Evolutionary conservation across 2,329 filamentous ascomycete species (phyloP), one percentile per base, ranked within the genome.

Genomic region (Alternaria sp.): DNA sequence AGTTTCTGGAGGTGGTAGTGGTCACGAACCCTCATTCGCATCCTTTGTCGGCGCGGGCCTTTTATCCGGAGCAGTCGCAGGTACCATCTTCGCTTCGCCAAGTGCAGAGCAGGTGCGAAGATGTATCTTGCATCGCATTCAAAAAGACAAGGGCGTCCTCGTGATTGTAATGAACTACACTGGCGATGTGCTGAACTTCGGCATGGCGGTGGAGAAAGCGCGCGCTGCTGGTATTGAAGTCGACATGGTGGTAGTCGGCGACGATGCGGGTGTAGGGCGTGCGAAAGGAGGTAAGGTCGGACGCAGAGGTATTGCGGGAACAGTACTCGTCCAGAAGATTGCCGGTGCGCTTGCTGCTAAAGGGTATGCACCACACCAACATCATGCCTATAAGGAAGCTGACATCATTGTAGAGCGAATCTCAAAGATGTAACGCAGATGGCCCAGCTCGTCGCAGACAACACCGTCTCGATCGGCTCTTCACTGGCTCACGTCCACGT

Each of bases 131-230:
- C 87, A 89, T 45, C 86, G 92, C 20, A 91, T 97, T 4, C 88
- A 92, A 64, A 86, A 87, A 4, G 85, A 87, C 47, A 87, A 88
- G 65, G 95, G 94, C 23, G 91, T 97, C 2, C 80, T 97, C 44
- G 91, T 97, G n/a, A 90, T 94, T 6, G 92, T 97, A 28, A 97
- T 97, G 92, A 97, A 97, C 80, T 97, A 97, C 80, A 97, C 93
- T 30, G 84, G 84, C 3, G 84, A 85, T 65, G 79, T 97, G 58
- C 86, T 97, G 70, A 96, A 97, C 82, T 97, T 97, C 77, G 94
- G 94, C 59, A 91, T 97, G 87, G 94, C 91, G 1, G 92, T 96
- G 9, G 95, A 97, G 80, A 97, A 97, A 83, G 94, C 94, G 15
- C 90, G 91, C 62, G 93, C 93, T 2, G 88, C 89, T 0, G 94